Base-by-base conservation (phyloP, 2,329 filamentous ascomycete species). In the Colletotrichum eleusines region DNA sequence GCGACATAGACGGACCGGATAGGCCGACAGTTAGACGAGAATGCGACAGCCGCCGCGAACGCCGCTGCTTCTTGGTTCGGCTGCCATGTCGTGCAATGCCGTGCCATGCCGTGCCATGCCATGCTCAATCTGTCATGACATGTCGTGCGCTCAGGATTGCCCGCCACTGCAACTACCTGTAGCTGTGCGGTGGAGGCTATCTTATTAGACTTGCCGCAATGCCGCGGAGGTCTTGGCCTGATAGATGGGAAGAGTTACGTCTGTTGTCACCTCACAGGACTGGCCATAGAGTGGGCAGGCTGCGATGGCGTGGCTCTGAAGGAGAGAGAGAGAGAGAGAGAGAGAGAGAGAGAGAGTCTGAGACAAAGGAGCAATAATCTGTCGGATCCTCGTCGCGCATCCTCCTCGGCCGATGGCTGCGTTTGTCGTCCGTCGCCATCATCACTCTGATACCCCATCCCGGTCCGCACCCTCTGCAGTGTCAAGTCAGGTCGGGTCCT, bases 201-300 rank as follows among this genome's bases (percentile, higher is more conserved):
- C 42, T 65, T 57, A 46, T 65, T 57, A 46, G 44, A 35, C 65
- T 69, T 64, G 66, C 66, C 66, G 66, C 33, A 44, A 23, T 59
- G 66, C 53, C 60, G 60, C 60, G 53, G 42, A 51, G 33, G 31
- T 59, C 61, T 69, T 69, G 61, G 66, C 61, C 23, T 44, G 31
- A 44, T 28, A 42, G 23, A 42, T 53, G 48, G 58, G 42, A 60
- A 40, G 44, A 28, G 42, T 50, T 31, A 38, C 28, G 31, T 50
- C n/a, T 26, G 40, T 50, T 61, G 58, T 61, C n/a, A 61, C 58
- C 14, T 53, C 20, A 9, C 9, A n/a, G 57, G 44, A 60, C 57
- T 35, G n/a, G 31, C 38, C 18, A 12, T 40, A 53, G 18, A 20
- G 28, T 55, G 28, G 53, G 53, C 20, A n/a, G 20, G 16, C 12